Percentiles rank a stretch among this genome's conserved stretches.
These are phyloP conservation scores for Diaporthe velutina DNA, from an alignment of 2,329 filamentous ascomycete species.

Conservation along the genomic window DNA sequence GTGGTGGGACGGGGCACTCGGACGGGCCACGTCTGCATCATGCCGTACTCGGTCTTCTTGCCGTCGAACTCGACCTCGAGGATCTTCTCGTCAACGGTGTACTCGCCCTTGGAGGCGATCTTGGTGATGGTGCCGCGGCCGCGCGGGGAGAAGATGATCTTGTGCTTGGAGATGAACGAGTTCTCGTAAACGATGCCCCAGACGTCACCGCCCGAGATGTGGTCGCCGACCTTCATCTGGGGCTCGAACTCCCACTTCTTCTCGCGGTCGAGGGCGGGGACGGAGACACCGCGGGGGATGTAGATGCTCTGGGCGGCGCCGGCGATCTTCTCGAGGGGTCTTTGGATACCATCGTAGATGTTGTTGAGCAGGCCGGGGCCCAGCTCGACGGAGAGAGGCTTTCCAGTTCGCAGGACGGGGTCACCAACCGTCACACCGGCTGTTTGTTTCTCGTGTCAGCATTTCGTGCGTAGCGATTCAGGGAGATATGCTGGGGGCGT, in stretches of 20 bases:
- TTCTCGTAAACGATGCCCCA: constrained; percentile 97
- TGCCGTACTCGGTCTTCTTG: constrained; percentile 91
- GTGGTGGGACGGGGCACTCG: constrained; percentile 93
- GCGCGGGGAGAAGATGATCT: constrained; percentile 90
- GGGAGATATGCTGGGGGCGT: constrained; percentile 32
- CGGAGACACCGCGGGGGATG: constrained; percentile 92
- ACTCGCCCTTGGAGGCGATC: constrained; percentile 89
- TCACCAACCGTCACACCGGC: constrained; percentile 97
- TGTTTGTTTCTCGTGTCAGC: constrained; percentile 52
- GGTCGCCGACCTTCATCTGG: constrained; percentile 92
- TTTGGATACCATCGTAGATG: constrained; percentile 99
- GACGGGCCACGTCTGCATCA: constrained; percentile 99
- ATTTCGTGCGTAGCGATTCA: not conserved
- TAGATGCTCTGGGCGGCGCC: constrained; percentile 88
- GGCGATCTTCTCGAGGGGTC: constrained; percentile 89
- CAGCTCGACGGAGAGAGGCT: constrained; percentile 96
- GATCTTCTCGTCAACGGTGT: constrained; percentile 94
- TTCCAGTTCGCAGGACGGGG: constrained; percentile 89
- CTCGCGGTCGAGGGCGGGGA: constrained; percentile 87
- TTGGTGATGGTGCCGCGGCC: constrained; percentile 92
- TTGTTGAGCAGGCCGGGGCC: constrained; percentile 98
- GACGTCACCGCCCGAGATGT: constrained; percentile 95
- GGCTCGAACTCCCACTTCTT: constrained; percentile 99
- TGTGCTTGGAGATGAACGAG: constrained; percentile 93
- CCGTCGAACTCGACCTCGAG: constrained; percentile 98